phyloP scores from a whole-genome alignment of 163 green algal species.

The Prototheca cutis region DNA sequence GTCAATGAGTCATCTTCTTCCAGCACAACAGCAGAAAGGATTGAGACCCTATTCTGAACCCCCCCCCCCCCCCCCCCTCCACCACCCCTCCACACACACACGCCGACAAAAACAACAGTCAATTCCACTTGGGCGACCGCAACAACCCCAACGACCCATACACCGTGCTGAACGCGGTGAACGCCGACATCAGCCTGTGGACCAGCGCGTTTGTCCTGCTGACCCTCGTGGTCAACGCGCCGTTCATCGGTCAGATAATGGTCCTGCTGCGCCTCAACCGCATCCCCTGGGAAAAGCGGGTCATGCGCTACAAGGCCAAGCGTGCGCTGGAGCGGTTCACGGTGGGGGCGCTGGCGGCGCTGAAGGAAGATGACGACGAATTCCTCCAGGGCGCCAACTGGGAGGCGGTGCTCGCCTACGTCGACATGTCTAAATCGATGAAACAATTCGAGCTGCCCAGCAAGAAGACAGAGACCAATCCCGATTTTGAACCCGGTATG shows the following conservation, averaged over 20 bases:
- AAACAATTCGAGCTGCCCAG: too few relatives aligned
- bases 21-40: too few relatives aligned
- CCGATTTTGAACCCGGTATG: too few relatives aligned
- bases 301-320: slow-evolving; percentile 34
- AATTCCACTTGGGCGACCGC: slow-evolving; percentile 42
- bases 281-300: slow-evolving; percentile 15
- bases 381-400: slow-evolving; percentile 60
- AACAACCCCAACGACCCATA: slow-evolving; percentile 15
- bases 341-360: slow-evolving; percentile 20
- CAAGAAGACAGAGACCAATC: too few relatives aligned
- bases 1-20: too few relatives aligned
- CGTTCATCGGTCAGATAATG: slow-evolving; percentile 31
- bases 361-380: slow-evolving; percentile 45
- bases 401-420: slow-evolving; percentile 36
- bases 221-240: slow-evolving; percentile 77
- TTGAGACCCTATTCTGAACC: too few relatives aligned
- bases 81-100: slow-evolving; percentile 6
- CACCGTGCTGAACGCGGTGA: slow-evolving; percentile 22
- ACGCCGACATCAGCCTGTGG: slow-evolving; percentile 64
- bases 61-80: neutral
- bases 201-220: slow-evolving; percentile 73
- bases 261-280: slow-evolving; percentile 13
- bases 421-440: slow-evolving; percentile 30
- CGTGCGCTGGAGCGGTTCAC: slow-evolving; percentile 38
- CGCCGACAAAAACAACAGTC: neutral